Conservation (phyloP, 805 yeast genomes). For the Suhomyces canberraensis region DNA sequence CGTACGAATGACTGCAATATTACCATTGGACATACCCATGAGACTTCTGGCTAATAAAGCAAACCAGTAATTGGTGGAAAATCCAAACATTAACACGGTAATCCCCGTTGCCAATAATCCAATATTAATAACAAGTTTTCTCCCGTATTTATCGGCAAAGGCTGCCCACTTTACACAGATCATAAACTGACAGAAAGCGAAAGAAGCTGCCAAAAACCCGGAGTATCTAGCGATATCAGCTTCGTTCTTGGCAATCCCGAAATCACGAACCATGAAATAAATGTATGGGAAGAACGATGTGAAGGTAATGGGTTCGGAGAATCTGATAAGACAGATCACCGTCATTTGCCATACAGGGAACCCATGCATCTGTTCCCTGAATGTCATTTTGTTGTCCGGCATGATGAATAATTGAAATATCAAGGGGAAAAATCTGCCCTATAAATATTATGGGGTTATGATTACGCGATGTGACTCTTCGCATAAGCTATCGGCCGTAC, state of each 20-base stretch:
- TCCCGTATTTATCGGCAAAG: conserved; percentile 26
- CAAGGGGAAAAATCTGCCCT: no score
- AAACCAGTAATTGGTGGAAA: conserved; percentile 23
- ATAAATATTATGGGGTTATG: no score
- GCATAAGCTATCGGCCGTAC: no score
- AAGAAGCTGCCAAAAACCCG: conserved; percentile 20
- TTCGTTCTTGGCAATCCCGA: conserved; percentile 17
- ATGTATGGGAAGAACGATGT: conserved; percentile 13
- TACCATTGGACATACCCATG: conserved; percentile 30
- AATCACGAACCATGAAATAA: conserved; percentile 21
- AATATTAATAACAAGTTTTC: conserved; percentile 23
- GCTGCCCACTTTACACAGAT: conserved; percentile 29
- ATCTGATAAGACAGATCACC: conserved; percentile 16
- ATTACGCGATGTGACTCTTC: no score
- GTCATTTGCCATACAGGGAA: conserved; percentile 21
- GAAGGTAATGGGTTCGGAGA: conserved; percentile 14
- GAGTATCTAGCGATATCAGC: conserved; percentile 18
- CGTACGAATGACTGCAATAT: conserved; percentile 30
- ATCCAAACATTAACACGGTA: conserved; percentile 28
- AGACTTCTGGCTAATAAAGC: conserved; percentile 27
- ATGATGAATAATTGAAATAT: no score
- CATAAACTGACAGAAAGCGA: conserved; percentile 22
- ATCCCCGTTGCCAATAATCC: conserved; percentile 26
- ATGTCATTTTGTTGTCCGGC: neutral
- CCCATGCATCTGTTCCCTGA: conserved; percentile 14